Evolutionary conservation across 2,329 filamentous ascomycete species (phyloP).

Genomic region (Aspergillus ustus): DNA sequence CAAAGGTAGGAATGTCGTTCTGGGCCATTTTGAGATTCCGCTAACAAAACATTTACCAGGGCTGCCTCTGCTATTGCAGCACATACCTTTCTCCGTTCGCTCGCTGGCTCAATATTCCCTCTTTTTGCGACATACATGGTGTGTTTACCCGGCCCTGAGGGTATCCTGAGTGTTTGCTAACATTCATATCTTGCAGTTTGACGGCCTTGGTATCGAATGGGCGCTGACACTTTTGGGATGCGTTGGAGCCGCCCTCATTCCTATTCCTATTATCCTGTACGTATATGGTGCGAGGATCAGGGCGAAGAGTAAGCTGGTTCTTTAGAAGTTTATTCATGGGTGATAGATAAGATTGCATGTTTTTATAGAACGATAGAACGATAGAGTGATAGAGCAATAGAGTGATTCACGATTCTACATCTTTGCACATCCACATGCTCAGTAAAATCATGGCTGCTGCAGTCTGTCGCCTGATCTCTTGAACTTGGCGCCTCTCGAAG

Average conservation of each 20-base stretch:
- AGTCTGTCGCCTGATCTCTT: too few relatives aligned
- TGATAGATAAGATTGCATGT: background rate
- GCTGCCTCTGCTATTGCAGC: constrained; percentile 56
- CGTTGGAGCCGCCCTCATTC: constrained; percentile 32
- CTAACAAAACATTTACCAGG: constrained; percentile 28
- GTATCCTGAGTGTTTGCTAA: background rate
- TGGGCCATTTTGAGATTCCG: constrained; percentile 20
- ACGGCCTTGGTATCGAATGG: constrained; percentile 38
- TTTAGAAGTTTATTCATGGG: background rate
- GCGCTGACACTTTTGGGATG: constrained; percentile 38
- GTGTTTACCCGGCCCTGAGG: background rate
- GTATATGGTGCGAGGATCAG: constrained; percentile 23
- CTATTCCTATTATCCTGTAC: constrained; percentile 33
- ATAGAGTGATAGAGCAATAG: too few relatives aligned
- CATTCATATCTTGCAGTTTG: constrained; percentile 27
- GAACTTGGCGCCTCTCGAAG: too few relatives aligned
- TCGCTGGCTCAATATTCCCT: constrained; percentile 45
- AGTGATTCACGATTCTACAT: too few relatives aligned
- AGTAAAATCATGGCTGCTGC: background rate
- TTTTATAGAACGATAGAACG: background rate
- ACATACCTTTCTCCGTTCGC: constrained; percentile 55
- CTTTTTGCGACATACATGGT: constrained; percentile 25
- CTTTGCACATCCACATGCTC: too few relatives aligned
- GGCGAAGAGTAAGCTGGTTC: constrained; percentile 9
- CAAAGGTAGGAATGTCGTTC: background rate